A percentile compares a stretch with the other conserved stretches of the same genome.
Conservation (phyloP, 805 yeast species). For the Zygosaccharomyces bailii region DNA sequence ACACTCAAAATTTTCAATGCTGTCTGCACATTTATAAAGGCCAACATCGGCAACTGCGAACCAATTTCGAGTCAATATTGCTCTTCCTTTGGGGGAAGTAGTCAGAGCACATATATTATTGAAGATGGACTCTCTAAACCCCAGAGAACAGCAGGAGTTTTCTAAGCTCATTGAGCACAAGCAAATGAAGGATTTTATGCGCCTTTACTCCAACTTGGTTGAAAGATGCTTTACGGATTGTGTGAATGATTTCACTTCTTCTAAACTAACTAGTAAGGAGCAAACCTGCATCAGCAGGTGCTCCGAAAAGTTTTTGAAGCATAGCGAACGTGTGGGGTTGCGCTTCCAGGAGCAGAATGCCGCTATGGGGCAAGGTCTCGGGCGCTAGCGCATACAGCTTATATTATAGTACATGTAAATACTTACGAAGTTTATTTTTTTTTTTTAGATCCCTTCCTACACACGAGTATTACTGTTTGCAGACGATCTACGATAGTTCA, state of each 20-base stretch:
- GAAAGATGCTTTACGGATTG: conserved; percentile 97
- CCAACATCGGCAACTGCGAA: conserved; percentile 2
- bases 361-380: conserved; percentile 68
- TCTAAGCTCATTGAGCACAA: conserved; percentile 93
- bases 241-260: conserved; percentile 96
- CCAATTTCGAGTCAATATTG: not conserved
- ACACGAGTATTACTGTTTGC: not conserved
- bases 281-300: conserved; percentile 83
- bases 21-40: conserved; percentile 7
- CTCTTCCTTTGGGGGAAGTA: not conserved
- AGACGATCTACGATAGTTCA: conserved; percentile 6
- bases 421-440: conserved; percentile 6
- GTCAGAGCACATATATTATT: not conserved
- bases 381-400: conserved; percentile 24
- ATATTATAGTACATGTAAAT: conserved; percentile 13
- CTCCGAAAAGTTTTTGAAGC: conserved; percentile 96
- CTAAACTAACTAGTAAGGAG: conserved; percentile 80
- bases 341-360: conserved; percentile 98
- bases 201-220: conserved; percentile 88
- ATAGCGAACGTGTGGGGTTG: conserved; percentile 96
- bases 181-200: conserved; percentile 99
- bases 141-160: conserved; percentile 94
- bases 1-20: conserved; percentile 6
- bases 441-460: not conserved
- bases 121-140: conserved; percentile 89